Percentiles rank a stretch among this genome's conserved stretches.
Evolutionary conservation across 257 asterid species (phyloP).

Genomic region (Salvia rosmarinus): DNA sequence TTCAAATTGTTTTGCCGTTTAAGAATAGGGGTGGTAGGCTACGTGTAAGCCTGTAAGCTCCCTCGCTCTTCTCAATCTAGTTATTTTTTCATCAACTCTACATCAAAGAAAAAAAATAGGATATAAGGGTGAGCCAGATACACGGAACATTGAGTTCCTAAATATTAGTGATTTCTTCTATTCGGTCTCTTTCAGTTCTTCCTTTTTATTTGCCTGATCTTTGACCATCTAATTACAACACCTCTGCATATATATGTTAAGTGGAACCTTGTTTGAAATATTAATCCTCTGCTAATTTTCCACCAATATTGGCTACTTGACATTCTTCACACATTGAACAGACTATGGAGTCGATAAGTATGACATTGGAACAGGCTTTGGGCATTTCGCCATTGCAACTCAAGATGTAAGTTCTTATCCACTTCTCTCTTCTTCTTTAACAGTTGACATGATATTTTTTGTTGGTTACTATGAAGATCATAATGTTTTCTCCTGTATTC

Average conservation of each 20-base stretch:
- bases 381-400: conserved; percentile 96
- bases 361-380: conserved; percentile 92
- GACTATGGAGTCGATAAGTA: conserved; percentile 93
- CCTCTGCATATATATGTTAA: not conserved
- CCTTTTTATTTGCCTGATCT: not conserved
- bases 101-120: not conserved
- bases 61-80: not conserved
- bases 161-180: not conserved
- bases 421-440: not conserved
- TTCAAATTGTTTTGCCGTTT: conserved; percentile 9
- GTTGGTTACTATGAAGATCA: conserved; percentile 12
- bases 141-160: not conserved
- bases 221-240: not conserved
- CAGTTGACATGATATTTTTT: conserved; percentile 4
- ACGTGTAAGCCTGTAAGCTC: not conserved
- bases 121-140: not conserved
- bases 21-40: conserved; percentile 1
- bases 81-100: not conserved
- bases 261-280: not conserved
- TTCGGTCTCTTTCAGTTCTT: not conserved
- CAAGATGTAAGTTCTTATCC: conserved; percentile 68
- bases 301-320: conserved; percentile 26
- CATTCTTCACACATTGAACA: conserved; percentile 40
- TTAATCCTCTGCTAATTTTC: not conserved
- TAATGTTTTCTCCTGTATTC: conserved; percentile 22